These are phyloP conservation scores for Aspergillus mulundensis DNA, from an alignment of 495 filamentous ascomycete genomes.

Conservation along the genomic window DNA sequence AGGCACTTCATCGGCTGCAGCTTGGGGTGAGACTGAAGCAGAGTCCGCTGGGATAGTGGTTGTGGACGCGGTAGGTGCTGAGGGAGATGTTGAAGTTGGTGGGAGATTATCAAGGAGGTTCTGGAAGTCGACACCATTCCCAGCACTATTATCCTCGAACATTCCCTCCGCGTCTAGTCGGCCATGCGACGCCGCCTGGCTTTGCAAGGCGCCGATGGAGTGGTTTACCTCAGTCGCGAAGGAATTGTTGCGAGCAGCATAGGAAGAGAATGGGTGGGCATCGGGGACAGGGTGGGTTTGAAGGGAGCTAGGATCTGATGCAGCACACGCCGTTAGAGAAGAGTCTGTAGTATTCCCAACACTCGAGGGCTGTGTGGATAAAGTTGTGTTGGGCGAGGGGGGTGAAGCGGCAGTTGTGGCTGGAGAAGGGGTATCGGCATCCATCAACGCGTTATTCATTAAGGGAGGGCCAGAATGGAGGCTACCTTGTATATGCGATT, in stretches of 20 bases:
- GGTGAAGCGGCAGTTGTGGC: conserved; percentile 18
- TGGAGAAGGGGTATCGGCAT: conserved; percentile 18
- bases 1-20: conserved; percentile 31
- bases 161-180: conserved; percentile 28
- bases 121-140: conserved; percentile 49
- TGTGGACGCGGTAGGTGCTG: conserved; percentile 28
- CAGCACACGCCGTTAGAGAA: conserved; percentile 28
- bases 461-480: conserved; percentile 19
- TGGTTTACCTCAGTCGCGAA: conserved; percentile 33
- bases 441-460: conserved; percentile 15
- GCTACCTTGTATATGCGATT: conserved; percentile 25
- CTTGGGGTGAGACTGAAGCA: conserved; percentile 31
- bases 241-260: conserved; percentile 40
- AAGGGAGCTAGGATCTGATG: conserved; percentile 31
- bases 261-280: conserved; percentile 37
- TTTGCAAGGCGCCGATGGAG: conserved; percentile 19
- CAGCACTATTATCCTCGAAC: conserved; percentile 16
- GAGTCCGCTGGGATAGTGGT: conserved; percentile 24
- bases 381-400: conserved; percentile 5
- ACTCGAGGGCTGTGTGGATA: conserved; percentile 14
- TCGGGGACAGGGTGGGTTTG: conserved; percentile 35
- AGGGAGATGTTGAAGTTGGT: conserved; percentile 33
- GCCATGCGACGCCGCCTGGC: conserved; percentile 18
- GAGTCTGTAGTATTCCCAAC: conserved; percentile 16
- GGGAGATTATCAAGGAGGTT: conserved; percentile 51